Conservation (phyloP, 768 basidiomycete genomes). For the Pulveroboletus sp. region DNA sequence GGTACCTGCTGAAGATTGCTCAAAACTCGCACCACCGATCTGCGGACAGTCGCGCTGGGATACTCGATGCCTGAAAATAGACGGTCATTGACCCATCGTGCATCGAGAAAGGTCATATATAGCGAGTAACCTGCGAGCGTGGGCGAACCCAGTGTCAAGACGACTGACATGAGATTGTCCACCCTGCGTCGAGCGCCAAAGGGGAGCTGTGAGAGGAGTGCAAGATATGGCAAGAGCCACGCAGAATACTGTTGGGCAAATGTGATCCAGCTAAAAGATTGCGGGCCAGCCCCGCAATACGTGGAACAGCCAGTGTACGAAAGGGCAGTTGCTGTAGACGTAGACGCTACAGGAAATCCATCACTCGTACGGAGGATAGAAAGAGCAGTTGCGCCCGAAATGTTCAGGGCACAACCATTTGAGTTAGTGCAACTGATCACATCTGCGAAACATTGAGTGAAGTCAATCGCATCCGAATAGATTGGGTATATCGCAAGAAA, state of each 20-base stretch:
- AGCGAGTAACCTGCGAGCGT: conserved; percentile 45
- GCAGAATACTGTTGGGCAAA: conserved; percentile 37
- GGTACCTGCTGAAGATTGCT: conserved; percentile 43
- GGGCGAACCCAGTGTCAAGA: conserved; percentile 46
- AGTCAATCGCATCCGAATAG: background rate
- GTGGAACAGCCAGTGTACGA: conserved; percentile 1
- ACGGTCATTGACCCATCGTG: conserved; percentile 37
- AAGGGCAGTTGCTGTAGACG: conserved; percentile 4
- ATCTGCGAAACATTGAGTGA: conserved; percentile 11
- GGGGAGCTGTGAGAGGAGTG: conserved; percentile 46
- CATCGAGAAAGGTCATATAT: conserved; percentile 41
- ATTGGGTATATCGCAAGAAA: background rate
- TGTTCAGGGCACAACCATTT: background rate
- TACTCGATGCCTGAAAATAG: conserved; percentile 31
- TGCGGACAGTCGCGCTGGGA: conserved; percentile 5
- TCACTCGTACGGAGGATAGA: conserved; percentile 10
- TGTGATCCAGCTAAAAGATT: conserved; percentile 14
- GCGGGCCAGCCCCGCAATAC: conserved; percentile 7
- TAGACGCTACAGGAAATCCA: background rate
- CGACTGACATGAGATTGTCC: conserved; percentile 42
- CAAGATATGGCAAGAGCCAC: conserved; percentile 50
- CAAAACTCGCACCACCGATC: conserved; percentile 32
- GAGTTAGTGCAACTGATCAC: conserved; percentile 2
- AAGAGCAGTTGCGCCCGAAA: conserved; percentile 7
- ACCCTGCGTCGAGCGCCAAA: conserved; percentile 39